Base-by-base conservation (phyloP, 805 yeast species). In the Candida dajiaensis region DNA sequence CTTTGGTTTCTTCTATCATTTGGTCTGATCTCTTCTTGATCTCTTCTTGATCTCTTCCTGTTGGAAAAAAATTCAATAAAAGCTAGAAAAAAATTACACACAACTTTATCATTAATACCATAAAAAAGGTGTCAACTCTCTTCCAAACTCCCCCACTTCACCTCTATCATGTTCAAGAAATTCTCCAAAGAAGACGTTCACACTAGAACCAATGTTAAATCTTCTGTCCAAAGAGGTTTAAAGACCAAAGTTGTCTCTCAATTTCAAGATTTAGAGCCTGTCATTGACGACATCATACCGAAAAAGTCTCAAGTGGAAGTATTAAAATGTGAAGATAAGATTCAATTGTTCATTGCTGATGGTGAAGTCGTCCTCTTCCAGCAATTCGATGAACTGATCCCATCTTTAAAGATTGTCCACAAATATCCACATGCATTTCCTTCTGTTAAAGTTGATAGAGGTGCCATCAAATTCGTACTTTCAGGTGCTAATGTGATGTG, bases 401-500 rank as follows among this genome's bases (percentile, higher is more conserved):
- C 97, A 15, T 68, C 87, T 29, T 71, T 92, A 53, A 78, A 73
- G 55, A 64, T 84, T 16, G 88, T 89, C 26, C 96, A 89, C 67
- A 80, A 80, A 64, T 87, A 83, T 61, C 96, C 97, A 6, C 73
- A 76, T 10, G 78, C 83, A 33, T 90, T 90, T 69, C 97, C 97
- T 20, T 69, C 77, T 31, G 95, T 90, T 39, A 86, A 82, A 61
- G 97, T 92, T 12, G 98, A 90, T 60, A 77, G 97, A 63, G 98
- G 98, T 48, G 98, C 98, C 43, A 90, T 90, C 64, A 90, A 90
- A 66, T 90, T 90, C 61, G 94, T 90, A 22, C 70, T 90, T n/a
- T 84, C 95, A 4, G 98, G 97, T 47, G 97, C 97, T 25, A 90
- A 90, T 61, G 86, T 90, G 59, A 90, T 90, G 98, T 90, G 97